Evolutionary conservation across 768 basidiomycete species (phyloP).

Genomic region (Tulasnella sp.): DNA sequence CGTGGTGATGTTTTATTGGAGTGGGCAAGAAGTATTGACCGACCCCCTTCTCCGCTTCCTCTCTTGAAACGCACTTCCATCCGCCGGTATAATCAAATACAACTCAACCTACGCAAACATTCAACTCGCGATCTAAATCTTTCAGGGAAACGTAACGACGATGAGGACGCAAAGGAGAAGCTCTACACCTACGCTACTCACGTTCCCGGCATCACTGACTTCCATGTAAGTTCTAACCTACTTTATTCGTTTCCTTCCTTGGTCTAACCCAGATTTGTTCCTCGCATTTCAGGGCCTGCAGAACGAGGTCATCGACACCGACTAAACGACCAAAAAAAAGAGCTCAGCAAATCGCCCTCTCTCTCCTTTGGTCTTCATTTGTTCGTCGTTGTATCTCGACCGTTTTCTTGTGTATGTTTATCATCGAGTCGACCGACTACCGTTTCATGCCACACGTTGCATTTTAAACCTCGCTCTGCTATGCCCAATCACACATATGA

Average conservation of each 20-base stretch:
- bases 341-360: not conserved
- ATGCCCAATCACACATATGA: not conserved
- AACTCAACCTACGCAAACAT: not conserved
- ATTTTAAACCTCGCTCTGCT: not conserved
- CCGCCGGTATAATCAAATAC: not conserved
- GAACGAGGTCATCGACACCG: constrained; percentile 73
- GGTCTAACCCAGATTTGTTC: constrained; percentile 21
- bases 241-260: not conserved
- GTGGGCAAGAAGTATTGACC: not conserved
- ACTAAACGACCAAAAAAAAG: constrained; percentile 38
- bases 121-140: not conserved
- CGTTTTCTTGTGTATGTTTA: not conserved
- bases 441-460: not conserved
- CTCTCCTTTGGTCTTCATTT: not conserved
- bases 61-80: not conserved
- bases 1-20: not conserved
- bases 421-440: constrained; percentile 2
- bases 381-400: not conserved
- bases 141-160: constrained; percentile 96
- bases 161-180: constrained; percentile 98
- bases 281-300: constrained; percentile 58
- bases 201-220: constrained; percentile 57
- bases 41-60: not conserved
- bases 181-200: constrained; percentile 85
- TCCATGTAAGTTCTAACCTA: constrained; percentile 62